Evolutionary conservation across 257 asterid species (phyloP).

Genomic region (Penstemon davidsonii): DNA sequence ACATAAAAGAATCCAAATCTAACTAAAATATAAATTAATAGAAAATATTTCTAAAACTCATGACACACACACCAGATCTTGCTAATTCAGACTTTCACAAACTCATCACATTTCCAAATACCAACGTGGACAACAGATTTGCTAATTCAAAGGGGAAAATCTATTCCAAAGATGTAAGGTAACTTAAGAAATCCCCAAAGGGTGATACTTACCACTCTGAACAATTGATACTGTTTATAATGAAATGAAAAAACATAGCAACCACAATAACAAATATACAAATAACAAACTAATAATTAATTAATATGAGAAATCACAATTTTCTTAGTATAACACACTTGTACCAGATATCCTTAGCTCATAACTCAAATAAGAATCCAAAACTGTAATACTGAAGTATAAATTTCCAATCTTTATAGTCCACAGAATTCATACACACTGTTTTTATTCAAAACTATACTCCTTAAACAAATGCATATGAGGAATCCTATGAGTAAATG

Average conservation of each 20-base stretch:
- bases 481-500: not conserved
- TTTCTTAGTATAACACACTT: not conserved
- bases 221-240: not conserved
- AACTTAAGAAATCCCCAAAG: not conserved
- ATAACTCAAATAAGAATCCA: not conserved
- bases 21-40: too few relatives aligned
- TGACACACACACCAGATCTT: not conserved
- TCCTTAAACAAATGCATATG: not conserved
- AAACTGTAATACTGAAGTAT: slow-evolving; percentile 10
- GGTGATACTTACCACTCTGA: not conserved
- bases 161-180: not conserved
- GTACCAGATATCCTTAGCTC: not conserved
- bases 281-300: not conserved
- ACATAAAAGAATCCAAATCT: not conserved
- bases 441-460: not conserved
- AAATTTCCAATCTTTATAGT: not conserved
- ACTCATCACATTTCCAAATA: too few relatives aligned
- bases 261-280: too few relatives aligned
- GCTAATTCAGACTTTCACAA: not conserved
- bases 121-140: too few relatives aligned
- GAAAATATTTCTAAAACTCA: not conserved
- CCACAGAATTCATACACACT: not conserved
- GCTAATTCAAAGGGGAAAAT: not conserved
- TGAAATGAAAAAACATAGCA: too few relatives aligned
- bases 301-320: not conserved